Base-by-base conservation (phyloP, 2,329 filamentous ascomycete genomes). In the Teratosphaeria destructans region DNA sequence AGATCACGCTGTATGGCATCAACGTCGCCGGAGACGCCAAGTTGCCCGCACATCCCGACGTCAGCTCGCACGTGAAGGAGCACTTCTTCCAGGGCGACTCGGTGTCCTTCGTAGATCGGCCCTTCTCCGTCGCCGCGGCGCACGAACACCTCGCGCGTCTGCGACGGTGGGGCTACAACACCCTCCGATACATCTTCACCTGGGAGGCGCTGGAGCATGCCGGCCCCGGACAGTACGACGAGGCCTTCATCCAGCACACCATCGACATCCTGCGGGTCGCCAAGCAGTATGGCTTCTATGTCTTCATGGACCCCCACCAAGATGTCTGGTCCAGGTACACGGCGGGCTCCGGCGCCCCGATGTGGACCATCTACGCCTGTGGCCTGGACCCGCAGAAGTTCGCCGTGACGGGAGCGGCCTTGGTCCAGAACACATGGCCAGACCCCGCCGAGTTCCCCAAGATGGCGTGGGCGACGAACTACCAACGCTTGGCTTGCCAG, bases 381-480 rank as follows among this genome's bases (percentile, higher is more conserved):
- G 94, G 94, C 8, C 78, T 99, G 54, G 90, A 99, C 70, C 94
- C 94, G 0, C 82, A 87, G 72, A 86, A 83, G 65, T 96, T 99
- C 70, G 85, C 86, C 57, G 85, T 84, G 23, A 99, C 92, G 14
- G 88, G 96, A 74, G 93, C 93, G 3, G 90, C 94, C 43, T 82
- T 97, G 61, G 93, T 99, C 6, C 94, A 99, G 57, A 99, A 97
- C 70, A 95, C 89, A 1, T 96, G 90, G 71, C 85, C 89, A 10
- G 83, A 95, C 23, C 90, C 92, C 8, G 86, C 86, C 29, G 82
- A 86, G 1, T 99, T 93, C 65, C 94, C 94, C 27, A 97, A 96
- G 77, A 99, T 99, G 95, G 93, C 97, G 60, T 99, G 94, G 94
- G 91, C 93, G 16, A 97, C 95, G 57, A 99, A 99, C 72, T 99